A percentile compares a stretch with the other conserved stretches of the same genome.
These are phyloP conservation scores for Pyrenophora teres DNA, from an alignment of 2,329 filamentous ascomycete species.

Conservation along the genomic window DNA sequence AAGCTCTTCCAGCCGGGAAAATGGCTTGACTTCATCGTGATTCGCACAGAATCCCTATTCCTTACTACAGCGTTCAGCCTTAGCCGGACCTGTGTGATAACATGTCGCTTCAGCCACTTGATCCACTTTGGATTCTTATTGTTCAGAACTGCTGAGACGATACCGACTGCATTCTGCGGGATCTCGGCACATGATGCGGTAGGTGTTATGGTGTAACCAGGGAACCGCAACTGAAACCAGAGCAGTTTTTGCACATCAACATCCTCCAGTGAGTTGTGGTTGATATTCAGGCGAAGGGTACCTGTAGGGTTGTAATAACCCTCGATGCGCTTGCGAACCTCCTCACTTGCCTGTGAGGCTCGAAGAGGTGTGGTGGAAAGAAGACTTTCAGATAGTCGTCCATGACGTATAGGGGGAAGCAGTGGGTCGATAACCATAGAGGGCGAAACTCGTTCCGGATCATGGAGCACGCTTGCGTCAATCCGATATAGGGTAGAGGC, in stretches of 20 bases:
- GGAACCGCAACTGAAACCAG: constrained; percentile 26
- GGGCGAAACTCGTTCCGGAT: constrained; percentile 36
- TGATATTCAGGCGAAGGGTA: constrained; percentile 21
- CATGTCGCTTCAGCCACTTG: neutral
- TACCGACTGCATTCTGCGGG: neutral
- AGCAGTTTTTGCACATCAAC: constrained; percentile 21
- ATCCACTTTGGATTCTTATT: neutral
- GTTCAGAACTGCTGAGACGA: neutral
- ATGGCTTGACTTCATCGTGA: neutral
- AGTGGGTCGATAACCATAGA: constrained; percentile 29
- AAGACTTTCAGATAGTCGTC: constrained; percentile 29
- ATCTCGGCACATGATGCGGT: neutral
- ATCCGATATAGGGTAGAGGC: constrained; percentile 24
- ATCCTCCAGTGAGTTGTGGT: constrained; percentile 3
- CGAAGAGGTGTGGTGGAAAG: constrained; percentile 12
- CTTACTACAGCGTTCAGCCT: neutral
- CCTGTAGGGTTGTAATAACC: constrained; percentile 8
- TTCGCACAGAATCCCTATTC: neutral
- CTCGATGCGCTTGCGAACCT: constrained; percentile 5
- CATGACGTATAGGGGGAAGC: constrained; percentile 22
- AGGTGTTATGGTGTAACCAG: constrained; percentile 14
- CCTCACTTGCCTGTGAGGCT: neutral
- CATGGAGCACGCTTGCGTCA: constrained; percentile 27
- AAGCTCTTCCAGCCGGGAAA: neutral
- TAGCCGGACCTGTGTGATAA: constrained; percentile 4